A percentile compares a stretch with the other conserved stretches of the same genome.
Evolutionary conservation across 164 flowering plant genomes (phyloP).

Genomic region (Vitis riparia): DNA sequence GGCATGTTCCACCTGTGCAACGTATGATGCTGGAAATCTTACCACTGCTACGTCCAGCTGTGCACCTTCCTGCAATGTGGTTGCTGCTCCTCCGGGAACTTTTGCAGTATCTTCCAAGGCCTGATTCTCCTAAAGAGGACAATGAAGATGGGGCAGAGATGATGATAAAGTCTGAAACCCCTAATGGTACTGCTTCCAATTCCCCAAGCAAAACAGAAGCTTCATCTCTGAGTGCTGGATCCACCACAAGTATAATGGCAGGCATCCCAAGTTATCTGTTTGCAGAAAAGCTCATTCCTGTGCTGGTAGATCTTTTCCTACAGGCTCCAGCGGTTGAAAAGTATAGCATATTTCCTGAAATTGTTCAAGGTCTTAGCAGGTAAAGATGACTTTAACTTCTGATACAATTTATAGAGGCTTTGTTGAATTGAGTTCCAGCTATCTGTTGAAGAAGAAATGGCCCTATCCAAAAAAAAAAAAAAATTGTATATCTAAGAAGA

Average conservation of each 20-base stretch:
- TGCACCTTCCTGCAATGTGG: constrained; percentile 83
- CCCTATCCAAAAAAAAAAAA: no score
- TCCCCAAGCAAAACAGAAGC: constrained; percentile 24
- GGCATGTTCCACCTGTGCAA: constrained; percentile 71
- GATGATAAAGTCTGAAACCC: constrained; percentile 18
- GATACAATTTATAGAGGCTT: neutral
- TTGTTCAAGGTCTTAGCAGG: constrained; percentile 90
- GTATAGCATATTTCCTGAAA: constrained; percentile 60
- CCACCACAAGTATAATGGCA: constrained; percentile 13
- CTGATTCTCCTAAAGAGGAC: constrained; percentile 35
- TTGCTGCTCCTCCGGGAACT: constrained; percentile 54
- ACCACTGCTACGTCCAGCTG: constrained; percentile 69
- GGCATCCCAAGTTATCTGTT: constrained; percentile 43
- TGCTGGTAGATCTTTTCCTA: constrained; percentile 66
- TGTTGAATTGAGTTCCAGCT: no score
- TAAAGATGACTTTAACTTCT: constrained; percentile 17
- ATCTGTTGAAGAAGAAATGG: neutral
- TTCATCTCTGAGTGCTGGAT: constrained; percentile 24
- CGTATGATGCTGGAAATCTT: constrained; percentile 78
- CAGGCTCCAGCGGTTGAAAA: constrained; percentile 72
- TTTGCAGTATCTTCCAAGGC: constrained; percentile 71
- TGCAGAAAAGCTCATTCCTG: constrained; percentile 82
- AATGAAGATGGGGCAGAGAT: constrained; percentile 34
- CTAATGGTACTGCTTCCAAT: constrained; percentile 39
- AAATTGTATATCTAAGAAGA: no score